Base-by-base conservation (phyloP, 2,329 filamentous ascomycete species). In the Epichloe hybrida region DNA sequence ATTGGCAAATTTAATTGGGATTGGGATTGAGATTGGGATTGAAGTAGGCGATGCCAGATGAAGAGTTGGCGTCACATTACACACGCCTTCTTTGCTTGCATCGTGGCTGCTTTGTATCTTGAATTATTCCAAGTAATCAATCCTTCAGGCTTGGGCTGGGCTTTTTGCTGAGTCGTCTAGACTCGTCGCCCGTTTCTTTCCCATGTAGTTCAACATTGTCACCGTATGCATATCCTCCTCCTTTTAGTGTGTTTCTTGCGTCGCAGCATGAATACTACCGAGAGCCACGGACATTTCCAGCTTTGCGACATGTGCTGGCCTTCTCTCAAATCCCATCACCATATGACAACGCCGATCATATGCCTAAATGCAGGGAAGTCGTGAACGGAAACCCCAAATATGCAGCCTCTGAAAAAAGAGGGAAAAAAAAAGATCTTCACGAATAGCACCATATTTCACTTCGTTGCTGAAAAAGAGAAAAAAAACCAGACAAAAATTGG, bases 301-400 rank as follows among this genome's bases (percentile, higher is more conserved):
- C 40, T 42, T 42, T 42, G 17, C 40, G 17, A 11, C 5, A 21
- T 20, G 11, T 21, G n/a, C 40, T 42, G 40, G 20, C 21, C 4
- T 23, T 12, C 12, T 20, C 20, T 9, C 21, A 20, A 49, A 42
- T 41, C 34, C 46, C n/a, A 36, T 52, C 40, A n/a, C 21, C 48
- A 15, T 41, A 31, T 41, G 34, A 20, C 35, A 53, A 53, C 51
- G 51, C 51, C 51, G 34, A 38, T 45, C 35, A 31, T n/a, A 53
- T 50, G 48, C 48, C 43, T n/a, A 35, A 48, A 41, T 50, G 48
- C 44, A 50, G 39, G 27, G 36, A 53, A 53, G n/a, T 23, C 36
- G 36, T 48, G 27, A 17, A 43, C 7, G 34, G 15, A 47, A 50
- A 44, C 48, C 20, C 27, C 8, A 36, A 44, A 42, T 23, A 43